Base-by-base conservation (phyloP, 192 early-diverging fungal genomes). In the Linnemannia zychae region DNA sequence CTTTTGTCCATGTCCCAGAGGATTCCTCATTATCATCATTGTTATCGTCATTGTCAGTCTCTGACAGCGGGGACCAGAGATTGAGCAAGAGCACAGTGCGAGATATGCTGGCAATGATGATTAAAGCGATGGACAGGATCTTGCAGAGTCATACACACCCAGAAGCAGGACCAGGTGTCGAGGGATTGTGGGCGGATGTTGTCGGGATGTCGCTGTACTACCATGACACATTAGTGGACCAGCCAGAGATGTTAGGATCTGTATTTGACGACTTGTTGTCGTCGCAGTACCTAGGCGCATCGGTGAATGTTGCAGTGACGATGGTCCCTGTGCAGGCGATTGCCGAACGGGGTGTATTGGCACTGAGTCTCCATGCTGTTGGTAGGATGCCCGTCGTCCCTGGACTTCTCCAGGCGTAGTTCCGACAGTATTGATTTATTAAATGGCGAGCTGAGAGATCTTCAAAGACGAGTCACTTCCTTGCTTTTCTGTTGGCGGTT, bases 291-390 rank as follows among this genome's bases (percentile, higher is more conserved):
- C 34, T 37, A 18, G 36, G 33, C 28, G 33, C 18, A 34, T 36
- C 33, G 28, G 3, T 47, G 37, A 82, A 82, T 37, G 48, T 84
- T 16, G 82, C 82, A 4, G 57, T 84, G 7, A 84, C 77, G 11
- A 37, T 79, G 28, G 77, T 84, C 13, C 82, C 82, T 44, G 82
- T 79, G 13, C 82, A 72, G 50, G 76, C 82, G 0, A 84, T 84
- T 24, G 82, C 82, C 4, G 72, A 50, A n/a, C 12, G 38, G 20
- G 82, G 77, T 1, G 49, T 79, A 5, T 38, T 84, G 20, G 82
- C 82, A 17, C 37, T 84, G 67, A 79, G 77, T 17, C 1, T 78
- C 7, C 76, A 79, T 31, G 82, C 82, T 48, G 76, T 79, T 9
- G 82, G 82, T 18, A 84, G 49, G 46, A 46, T 49, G 68, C 82